Percentiles rank a stretch among this genome's conserved stretches.
Evolutionary conservation across 2,329 filamentous ascomycete species (phyloP).

Genomic region (Talaromyces sp.): DNA sequence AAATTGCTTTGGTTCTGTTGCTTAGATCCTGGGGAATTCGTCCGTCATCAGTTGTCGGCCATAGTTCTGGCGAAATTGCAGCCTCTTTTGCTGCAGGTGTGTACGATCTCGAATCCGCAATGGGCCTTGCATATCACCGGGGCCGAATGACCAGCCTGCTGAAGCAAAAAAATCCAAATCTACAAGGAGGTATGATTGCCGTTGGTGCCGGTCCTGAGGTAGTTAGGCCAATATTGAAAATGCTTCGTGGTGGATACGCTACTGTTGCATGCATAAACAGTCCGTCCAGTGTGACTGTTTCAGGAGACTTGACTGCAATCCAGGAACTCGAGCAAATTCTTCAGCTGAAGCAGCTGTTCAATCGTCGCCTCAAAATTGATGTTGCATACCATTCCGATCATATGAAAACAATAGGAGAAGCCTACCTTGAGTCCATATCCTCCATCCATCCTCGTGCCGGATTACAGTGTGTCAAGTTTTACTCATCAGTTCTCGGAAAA

Average conservation of each 20-base stretch:
- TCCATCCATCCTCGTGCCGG: background rate
- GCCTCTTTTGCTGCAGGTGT: conserved; percentile 18
- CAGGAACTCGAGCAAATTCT: conserved; percentile 18
- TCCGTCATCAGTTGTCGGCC: conserved; percentile 12
- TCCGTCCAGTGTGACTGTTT: conserved; percentile 31
- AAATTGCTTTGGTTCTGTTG: conserved; percentile 14
- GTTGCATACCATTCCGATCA: conserved; percentile 32
- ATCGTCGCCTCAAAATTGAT: conserved; percentile 5
- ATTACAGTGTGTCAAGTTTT: background rate
- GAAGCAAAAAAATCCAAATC: conserved; percentile 6
- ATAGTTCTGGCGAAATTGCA: conserved; percentile 18
- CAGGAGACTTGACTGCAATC: conserved; percentile 24
- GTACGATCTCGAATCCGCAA: conserved; percentile 17
- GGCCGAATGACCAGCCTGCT: conserved; percentile 17
- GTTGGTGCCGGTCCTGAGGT: conserved; percentile 17
- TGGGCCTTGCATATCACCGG: conserved; percentile 15
- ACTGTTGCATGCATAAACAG: conserved; percentile 38
- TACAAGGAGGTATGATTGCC: conserved; percentile 25
- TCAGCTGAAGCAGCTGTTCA: background rate
- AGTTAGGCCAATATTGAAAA: conserved; percentile 13
- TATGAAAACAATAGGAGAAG: conserved; percentile 28
- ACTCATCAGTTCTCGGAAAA: conserved; percentile 19
- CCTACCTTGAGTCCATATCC: conserved; percentile 19
- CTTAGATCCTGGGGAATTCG: conserved; percentile 11
- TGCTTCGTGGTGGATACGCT: conserved; percentile 17